Percentiles rank a stretch among this genome's conserved stretches.
These are phyloP conservation scores for Aspergillus quadricinctus DNA, from an alignment of 2,329 filamentous ascomycete genomes.

Conservation along the genomic window DNA sequence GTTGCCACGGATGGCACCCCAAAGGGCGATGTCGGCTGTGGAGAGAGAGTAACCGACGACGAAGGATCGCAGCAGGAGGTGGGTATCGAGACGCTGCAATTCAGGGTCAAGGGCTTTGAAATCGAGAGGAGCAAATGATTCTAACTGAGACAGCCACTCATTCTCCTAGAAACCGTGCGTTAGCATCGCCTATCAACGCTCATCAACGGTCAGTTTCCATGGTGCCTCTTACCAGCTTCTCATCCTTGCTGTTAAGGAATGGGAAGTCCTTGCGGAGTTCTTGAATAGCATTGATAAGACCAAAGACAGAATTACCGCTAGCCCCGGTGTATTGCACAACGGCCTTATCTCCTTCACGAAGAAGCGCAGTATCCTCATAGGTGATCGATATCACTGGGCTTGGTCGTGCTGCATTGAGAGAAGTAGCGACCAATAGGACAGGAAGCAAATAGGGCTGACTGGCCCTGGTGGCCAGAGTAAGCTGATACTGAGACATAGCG, in stretches of 20 bases:
- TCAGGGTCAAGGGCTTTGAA: slow-evolving; percentile 77
- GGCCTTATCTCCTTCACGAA: slow-evolving; percentile 32
- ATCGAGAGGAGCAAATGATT: slow-evolving; percentile 56
- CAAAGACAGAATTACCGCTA: slow-evolving; percentile 27
- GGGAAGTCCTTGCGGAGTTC: slow-evolving; percentile 33
- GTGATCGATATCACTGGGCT: slow-evolving; percentile 32
- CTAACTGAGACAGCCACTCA: slow-evolving; percentile 55
- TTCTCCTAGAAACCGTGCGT: slow-evolving; percentile 30
- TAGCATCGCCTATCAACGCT: slow-evolving; percentile 1
- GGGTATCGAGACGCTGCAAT: slow-evolving; percentile 74
- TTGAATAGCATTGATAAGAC: slow-evolving; percentile 27
- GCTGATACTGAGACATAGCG: slow-evolving; percentile 29
- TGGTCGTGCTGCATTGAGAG: slow-evolving; percentile 35
- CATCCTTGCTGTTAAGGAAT: slow-evolving; percentile 34
- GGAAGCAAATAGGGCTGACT: slow-evolving; percentile 40
- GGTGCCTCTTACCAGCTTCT: slow-evolving; percentile 27
- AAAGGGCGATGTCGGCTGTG: slow-evolving; percentile 74
- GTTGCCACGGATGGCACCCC: slow-evolving; percentile 78
- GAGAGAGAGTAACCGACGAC: slow-evolving; percentile 75
- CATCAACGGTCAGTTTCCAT: neutral
- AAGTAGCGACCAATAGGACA: slow-evolving; percentile 37
- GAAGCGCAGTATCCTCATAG: slow-evolving; percentile 35
- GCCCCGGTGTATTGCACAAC: slow-evolving; percentile 29
- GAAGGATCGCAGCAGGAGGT: slow-evolving; percentile 82
- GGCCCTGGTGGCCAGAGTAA: slow-evolving; percentile 38